These are phyloP conservation scores for Aspergillus caelatus DNA, from an alignment of 2,329 filamentous ascomycete genomes.

Conservation along the genomic window DNA sequence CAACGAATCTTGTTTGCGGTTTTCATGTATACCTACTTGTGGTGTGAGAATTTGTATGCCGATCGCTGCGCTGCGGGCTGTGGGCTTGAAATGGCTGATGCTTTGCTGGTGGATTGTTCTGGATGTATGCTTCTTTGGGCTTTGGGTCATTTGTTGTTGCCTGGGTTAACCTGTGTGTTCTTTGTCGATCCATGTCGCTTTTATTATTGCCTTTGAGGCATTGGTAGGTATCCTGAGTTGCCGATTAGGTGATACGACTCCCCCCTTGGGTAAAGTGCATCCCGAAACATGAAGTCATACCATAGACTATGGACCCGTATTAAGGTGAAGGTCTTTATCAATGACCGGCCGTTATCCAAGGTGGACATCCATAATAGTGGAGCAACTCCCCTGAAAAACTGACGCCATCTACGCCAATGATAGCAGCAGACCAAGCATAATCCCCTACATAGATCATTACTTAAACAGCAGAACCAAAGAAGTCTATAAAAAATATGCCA, in stretches of 20 bases:
- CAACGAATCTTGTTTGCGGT: neutral
- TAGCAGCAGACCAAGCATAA: neutral
- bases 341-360: neutral
- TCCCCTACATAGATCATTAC: neutral
- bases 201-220: neutral
- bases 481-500: neutral
- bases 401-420: no score
- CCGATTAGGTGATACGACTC: no score
- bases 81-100: neutral
- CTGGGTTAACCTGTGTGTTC: neutral
- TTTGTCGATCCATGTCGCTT: neutral
- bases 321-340: neutral
- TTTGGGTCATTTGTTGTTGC: neutral
- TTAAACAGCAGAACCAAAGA: rapidly evolving
- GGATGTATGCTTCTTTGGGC: neutral
- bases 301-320: neutral
- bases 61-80: neutral
- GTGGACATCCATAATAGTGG: neutral
- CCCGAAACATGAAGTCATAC: neutral
- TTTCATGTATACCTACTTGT: neutral
- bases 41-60: neutral
- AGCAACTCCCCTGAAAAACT: neutral
- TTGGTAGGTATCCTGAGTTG: no score
- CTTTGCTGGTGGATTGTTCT: neutral
- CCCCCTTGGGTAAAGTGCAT: neutral